Evolutionary conservation across 108 stramenopile genomes (phyloP).

Genomic region (Fistulifera solaris): DNA sequence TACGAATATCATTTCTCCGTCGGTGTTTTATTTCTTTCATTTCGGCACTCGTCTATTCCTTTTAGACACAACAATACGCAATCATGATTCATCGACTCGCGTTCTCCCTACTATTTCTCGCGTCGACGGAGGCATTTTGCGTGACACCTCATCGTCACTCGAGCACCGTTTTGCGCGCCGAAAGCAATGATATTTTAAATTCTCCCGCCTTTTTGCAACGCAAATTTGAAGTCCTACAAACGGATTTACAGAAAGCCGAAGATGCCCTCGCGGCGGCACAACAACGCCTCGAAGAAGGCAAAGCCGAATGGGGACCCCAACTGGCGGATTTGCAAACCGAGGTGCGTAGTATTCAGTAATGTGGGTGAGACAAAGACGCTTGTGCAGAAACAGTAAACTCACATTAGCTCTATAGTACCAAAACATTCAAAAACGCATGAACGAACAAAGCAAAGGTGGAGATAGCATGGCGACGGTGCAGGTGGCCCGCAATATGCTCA

Average conservation of each 20-base stretch:
- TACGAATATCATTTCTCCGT: too few relatives aligned
- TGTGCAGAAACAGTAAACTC: too few relatives aligned
- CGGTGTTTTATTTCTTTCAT: too few relatives aligned
- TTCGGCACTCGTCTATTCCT: too few relatives aligned
- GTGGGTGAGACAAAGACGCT: too few relatives aligned
- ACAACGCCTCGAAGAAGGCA: conserved; percentile 39
- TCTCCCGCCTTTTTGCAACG: conserved; percentile 76
- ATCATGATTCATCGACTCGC: too few relatives aligned
- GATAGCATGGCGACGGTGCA: conserved; percentile 49
- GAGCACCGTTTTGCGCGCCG: too few relatives aligned
- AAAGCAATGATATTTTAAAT: conserved; percentile 59
- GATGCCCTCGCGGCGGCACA: conserved; percentile 47
- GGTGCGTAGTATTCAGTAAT: conserved; percentile 1
- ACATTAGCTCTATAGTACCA: conserved; percentile 1
- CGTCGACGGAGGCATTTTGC: too few relatives aligned
- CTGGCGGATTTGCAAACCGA: conserved; percentile 48
- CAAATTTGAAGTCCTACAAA: conserved; percentile 73
- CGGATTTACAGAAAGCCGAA: conserved; percentile 48
- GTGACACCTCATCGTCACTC: too few relatives aligned
- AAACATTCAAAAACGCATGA: conserved; percentile 36
- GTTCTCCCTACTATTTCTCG: too few relatives aligned
- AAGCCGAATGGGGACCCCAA: conserved; percentile 78
- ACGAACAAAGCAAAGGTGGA: conserved; percentile 35
- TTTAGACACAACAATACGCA: too few relatives aligned
- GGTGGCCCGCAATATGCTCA: conserved; percentile 46